Conservation (phyloP, 495 filamentous ascomycete genomes). For the Penicillium steckii region DNA sequence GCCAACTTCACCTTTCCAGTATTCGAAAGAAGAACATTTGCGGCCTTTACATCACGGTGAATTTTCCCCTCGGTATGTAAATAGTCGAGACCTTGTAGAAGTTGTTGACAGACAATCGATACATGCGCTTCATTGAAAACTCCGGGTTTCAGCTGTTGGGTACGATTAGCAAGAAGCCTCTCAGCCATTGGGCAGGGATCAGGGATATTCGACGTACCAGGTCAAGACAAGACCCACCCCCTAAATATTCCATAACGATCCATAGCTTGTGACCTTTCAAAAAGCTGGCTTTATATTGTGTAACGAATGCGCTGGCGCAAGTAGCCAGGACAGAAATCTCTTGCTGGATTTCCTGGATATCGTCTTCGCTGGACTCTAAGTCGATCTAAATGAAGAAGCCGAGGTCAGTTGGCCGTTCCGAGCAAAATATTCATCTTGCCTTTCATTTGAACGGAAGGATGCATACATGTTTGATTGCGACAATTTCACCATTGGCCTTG, state of each 20-base stretch:
- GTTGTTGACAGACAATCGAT: slow-evolving; percentile 89
- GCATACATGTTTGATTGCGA: slow-evolving; percentile 87
- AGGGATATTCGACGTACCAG: slow-evolving; percentile 53
- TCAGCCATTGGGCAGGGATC: not conserved
- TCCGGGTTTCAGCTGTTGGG: slow-evolving; percentile 79
- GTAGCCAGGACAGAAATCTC: slow-evolving; percentile 95
- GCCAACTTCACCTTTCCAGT: slow-evolving; percentile 94
- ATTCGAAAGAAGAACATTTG: slow-evolving; percentile 84
- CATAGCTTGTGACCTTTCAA: slow-evolving; percentile 92
- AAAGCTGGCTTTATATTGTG: slow-evolving; percentile 95
- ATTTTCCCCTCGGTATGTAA: slow-evolving; percentile 94
- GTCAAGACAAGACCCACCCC: slow-evolving; percentile 90
- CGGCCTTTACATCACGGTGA: slow-evolving; percentile 96
- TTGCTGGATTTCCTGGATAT: slow-evolving; percentile 96
- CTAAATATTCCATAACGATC: slow-evolving; percentile 99
- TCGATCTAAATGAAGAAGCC: slow-evolving; percentile 70
- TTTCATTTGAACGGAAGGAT: slow-evolving; percentile 3
- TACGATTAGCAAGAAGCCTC: slow-evolving; percentile 19
- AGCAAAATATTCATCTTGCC: slow-evolving; percentile 3
- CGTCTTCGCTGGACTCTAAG: slow-evolving; percentile 95
- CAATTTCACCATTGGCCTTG: slow-evolving; percentile 77
- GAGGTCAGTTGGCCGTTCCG: slow-evolving; percentile 23
- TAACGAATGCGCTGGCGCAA: slow-evolving; percentile 89
- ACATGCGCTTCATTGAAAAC: slow-evolving; percentile 87
- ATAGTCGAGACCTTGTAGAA: slow-evolving; percentile 88